These are phyloP conservation scores for Phialophora verrucosa DNA, from an alignment of 2,329 filamentous ascomycete species.

Conservation along the genomic window DNA sequence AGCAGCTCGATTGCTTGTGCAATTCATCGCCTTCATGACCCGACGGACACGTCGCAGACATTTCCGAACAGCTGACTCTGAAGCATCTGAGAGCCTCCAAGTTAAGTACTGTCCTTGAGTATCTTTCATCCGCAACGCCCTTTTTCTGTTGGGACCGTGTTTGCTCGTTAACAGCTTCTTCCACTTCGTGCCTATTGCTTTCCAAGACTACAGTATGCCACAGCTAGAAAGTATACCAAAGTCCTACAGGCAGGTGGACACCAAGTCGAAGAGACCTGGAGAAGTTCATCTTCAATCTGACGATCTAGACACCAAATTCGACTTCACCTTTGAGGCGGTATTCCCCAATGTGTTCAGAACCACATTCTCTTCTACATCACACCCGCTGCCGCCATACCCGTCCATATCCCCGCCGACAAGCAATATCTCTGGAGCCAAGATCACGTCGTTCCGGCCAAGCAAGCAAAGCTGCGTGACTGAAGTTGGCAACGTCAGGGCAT, in stretches of 20 bases:
- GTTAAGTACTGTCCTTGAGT: slow-evolving; percentile 5
- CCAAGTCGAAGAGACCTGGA: slow-evolving; percentile 9
- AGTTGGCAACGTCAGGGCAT: slow-evolving; percentile 58
- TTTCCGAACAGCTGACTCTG: not conserved
- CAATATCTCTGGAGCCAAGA: slow-evolving; percentile 39
- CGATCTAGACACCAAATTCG: slow-evolving; percentile 51
- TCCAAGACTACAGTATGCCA: slow-evolving; percentile 48
- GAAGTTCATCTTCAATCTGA: slow-evolving; percentile 52
- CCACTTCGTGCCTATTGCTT: not conserved
- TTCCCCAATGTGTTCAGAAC: slow-evolving; percentile 70
- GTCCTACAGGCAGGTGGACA: slow-evolving; percentile 34
- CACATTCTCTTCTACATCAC: slow-evolving; percentile 66
- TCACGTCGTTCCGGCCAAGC: slow-evolving; percentile 38
- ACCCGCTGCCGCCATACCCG: slow-evolving; percentile 69
- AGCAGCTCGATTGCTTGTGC: not conserved
- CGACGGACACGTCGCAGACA: not conserved
- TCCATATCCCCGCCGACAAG: slow-evolving; percentile 57
- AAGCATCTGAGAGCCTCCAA: not conserved
- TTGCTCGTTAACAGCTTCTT: not conserved
- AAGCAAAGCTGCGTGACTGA: slow-evolving; percentile 52
- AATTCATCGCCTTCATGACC: not conserved
- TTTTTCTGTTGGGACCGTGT: not conserved
- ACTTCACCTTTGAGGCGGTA: slow-evolving; percentile 68
- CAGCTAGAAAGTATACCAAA: slow-evolving; percentile 55
- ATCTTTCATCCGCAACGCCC: not conserved